Evolutionary conservation across 345 rosid species (phyloP), one percentile per base, ranked within the genome.

Genomic region (Eucalyptus albens): DNA sequence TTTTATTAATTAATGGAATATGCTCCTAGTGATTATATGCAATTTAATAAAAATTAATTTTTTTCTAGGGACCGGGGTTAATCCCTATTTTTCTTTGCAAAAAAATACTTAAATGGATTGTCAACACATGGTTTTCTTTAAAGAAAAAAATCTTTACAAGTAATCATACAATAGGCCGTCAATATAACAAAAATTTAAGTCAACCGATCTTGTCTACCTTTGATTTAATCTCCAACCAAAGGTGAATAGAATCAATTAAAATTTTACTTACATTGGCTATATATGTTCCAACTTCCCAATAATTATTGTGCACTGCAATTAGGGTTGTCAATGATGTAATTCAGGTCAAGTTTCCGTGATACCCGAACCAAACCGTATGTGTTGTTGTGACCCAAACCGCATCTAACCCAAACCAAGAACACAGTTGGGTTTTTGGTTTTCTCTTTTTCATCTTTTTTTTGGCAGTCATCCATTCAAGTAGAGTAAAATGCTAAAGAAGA

Each of bases 21-120:
- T 62, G 69, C 16, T 62, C 31, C 31, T 62, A 13, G 16, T 27
- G 69, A 62, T 29, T 62, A 62, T 62, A 62, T 29, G 17, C 4
- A 62, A 22, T 24, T 56, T 56, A 24, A 56, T 11, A 24, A 15
- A 22, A 53, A 15, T 1, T 51, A 7, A 8, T 9, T 55, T 55
- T 26, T 60, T 29, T 29, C 31, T 62, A 29, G 15, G 69, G 69
- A 29, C 69, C 4, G 0, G 5, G 8, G 69, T 62, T 0, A 1
- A 62, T 6, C 8, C 31, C 4, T 13, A 62, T 0, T 62, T 27
- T 62, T 62, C 69, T 62, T 27, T 62, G 69, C 33, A 62, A 62
- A 3, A 3, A 62, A 29, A 3, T 62, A 29, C 15, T 27, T 12
- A 24, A 56, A 56, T 29, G 16, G 33, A 14, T 62, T 2, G 17